A percentile compares a stretch with the other conserved stretches of the same genome.
These are phyloP conservation scores for Cercospora sp. DNA, from an alignment of 2,329 filamentous ascomycete species.

Conservation along the genomic window DNA sequence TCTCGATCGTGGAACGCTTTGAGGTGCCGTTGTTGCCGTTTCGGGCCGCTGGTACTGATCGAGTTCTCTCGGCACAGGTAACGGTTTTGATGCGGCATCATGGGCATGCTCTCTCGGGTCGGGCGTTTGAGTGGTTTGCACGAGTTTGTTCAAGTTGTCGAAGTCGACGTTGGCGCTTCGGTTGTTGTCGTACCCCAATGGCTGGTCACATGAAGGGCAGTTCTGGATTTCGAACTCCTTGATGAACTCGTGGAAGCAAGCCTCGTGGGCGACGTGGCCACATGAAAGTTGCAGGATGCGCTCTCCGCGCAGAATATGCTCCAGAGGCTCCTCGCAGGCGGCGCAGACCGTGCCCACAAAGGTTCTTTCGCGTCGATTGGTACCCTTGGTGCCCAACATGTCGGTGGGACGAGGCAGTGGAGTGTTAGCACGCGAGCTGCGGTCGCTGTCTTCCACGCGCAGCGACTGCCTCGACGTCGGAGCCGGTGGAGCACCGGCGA, in stretches of 20 bases:
- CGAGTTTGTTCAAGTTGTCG: constrained; percentile 92
- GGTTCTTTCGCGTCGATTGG: constrained; percentile 76
- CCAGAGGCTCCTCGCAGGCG: constrained; percentile 93
- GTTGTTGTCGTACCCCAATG: constrained; percentile 87
- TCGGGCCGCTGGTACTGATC: constrained; percentile 23
- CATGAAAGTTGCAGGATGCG: constrained; percentile 94
- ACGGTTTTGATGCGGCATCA: constrained; percentile 41
- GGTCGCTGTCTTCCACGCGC: constrained; percentile 19
- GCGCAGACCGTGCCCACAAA: constrained; percentile 94
- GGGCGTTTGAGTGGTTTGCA: constrained; percentile 70
- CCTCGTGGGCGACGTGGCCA: constrained; percentile 95
- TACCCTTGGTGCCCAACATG: constrained; percentile 38
- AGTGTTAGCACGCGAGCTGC: constrained; percentile 24
- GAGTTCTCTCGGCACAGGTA: constrained; percentile 62
- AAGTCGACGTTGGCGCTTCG: constrained; percentile 78
- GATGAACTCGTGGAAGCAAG: constrained; percentile 98
- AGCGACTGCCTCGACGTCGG: constrained; percentile 19
- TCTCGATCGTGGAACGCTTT: constrained; percentile 20
- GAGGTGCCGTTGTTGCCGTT: not conserved
- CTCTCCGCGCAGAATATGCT: constrained; percentile 92
- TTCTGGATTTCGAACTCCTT: constrained; percentile 91
- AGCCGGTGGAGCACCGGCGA: constrained; percentile 9
- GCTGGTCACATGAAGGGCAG: constrained; percentile 90
- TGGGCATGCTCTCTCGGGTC: constrained; percentile 39
- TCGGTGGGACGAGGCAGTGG: constrained; percentile 33